Percentiles rank a stretch among this genome's conserved stretches.
phyloP scores from a whole-genome alignment of 1,284 basidiomycete genomes.

The Jaminaea rosea region DNA sequence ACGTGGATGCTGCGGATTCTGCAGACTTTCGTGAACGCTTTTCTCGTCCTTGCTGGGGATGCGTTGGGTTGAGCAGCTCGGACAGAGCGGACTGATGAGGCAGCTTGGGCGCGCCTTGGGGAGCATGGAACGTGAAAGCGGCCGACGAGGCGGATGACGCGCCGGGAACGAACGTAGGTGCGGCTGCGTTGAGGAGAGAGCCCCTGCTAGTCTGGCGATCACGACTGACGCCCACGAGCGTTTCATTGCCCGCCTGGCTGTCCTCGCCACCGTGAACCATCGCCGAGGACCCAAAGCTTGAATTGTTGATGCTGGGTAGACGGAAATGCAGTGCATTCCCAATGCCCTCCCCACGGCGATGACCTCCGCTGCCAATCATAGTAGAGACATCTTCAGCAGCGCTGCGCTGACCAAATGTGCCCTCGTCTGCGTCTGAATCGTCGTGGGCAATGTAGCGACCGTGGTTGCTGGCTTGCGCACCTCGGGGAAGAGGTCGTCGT shows the following conservation, averaged over 20 bases:
- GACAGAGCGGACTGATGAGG: background rate
- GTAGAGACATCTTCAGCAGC: no score
- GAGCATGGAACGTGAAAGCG: constrained; percentile 30
- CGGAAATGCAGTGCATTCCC: no score
- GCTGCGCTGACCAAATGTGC: background rate
- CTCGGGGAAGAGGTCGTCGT: no score
- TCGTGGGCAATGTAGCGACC: no score
- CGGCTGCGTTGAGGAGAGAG: constrained; percentile 25
- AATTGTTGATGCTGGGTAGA: constrained; percentile 30
- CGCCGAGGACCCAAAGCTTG: constrained; percentile 25
- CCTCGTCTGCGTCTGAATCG: background rate
- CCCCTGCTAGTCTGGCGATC: no score
- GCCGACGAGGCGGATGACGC: background rate
- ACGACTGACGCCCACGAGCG: no score
- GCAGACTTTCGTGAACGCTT: constrained; percentile 25
- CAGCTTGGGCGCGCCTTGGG: constrained; percentile 11
- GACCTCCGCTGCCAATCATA: no score
- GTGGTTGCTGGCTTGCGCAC: no score
- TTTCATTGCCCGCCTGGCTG: background rate
- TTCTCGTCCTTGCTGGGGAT: constrained; percentile 25
- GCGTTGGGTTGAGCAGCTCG: background rate
- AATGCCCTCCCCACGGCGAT: no score
- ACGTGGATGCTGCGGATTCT: no score
- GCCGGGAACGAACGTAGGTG: constrained; percentile 30
- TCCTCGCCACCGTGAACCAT: constrained; percentile 10